Conservation (phyloP, 2,329 filamentous ascomycete species). For the Reticulascus tulasneorum region DNA sequence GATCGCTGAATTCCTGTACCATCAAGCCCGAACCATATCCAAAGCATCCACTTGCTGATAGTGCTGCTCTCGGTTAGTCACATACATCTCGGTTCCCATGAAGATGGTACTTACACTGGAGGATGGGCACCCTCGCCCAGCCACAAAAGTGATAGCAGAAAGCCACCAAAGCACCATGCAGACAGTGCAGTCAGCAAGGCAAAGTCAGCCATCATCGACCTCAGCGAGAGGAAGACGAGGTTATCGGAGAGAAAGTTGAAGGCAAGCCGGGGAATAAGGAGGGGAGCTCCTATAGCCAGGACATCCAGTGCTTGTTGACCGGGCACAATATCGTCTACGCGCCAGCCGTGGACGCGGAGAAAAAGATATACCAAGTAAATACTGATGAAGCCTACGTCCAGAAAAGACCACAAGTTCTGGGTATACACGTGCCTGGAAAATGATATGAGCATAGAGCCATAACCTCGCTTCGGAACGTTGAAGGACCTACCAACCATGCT, state of each 20-base stretch:
- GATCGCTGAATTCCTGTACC: conserved; percentile 60
- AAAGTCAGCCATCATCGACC: conserved; percentile 85
- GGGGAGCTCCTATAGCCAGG: conserved; percentile 73
- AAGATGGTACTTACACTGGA: conserved; percentile 41
- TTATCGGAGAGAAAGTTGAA: conserved; percentile 84
- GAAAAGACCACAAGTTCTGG: conserved; percentile 84
- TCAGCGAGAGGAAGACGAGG: conserved; percentile 73
- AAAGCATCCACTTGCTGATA: conserved; percentile 87
- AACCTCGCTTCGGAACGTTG: no score
- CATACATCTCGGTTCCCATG: neutral
- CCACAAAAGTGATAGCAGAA: conserved; percentile 76
- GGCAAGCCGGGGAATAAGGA: conserved; percentile 73
- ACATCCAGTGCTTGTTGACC: conserved; percentile 71
- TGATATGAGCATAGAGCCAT: neutral
- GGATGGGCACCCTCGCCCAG: conserved; percentile 62
- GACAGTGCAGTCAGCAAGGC: conserved; percentile 71
- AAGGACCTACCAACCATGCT: conserved; percentile 61
- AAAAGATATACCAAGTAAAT: conserved; percentile 68
- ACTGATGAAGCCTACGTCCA: conserved; percentile 72
- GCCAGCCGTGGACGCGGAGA: conserved; percentile 63
- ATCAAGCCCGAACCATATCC: conserved; percentile 88
- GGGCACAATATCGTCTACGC: conserved; percentile 39
- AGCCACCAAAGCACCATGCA: conserved; percentile 80
- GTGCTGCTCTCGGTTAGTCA: conserved; percentile 36
- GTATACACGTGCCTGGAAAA: conserved; percentile 71